Conservation (phyloP, 495 filamentous ascomycete genomes). For the Penicillium paradoxum region DNA sequence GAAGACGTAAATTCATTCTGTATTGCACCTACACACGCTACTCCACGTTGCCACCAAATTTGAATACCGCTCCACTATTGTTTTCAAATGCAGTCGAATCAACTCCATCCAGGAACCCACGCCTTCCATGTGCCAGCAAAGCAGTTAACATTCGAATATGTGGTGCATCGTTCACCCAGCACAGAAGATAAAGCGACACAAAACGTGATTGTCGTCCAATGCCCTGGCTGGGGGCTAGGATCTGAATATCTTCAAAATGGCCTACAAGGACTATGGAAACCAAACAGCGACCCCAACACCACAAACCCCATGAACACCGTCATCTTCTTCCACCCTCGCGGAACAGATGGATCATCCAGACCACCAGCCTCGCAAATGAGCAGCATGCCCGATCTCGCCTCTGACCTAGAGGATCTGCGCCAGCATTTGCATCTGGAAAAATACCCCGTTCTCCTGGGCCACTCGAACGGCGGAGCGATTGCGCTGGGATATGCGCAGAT, state of each 20-base stretch:
- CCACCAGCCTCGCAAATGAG: conserved; percentile 8
- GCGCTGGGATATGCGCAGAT: conserved; percentile 19
- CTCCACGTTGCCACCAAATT: neutral
- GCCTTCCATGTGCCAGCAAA: conserved; percentile 17
- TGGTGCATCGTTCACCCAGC: conserved; percentile 4
- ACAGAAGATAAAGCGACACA: neutral
- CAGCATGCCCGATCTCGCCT: conserved; percentile 13
- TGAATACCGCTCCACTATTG: neutral
- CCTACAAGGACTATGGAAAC: conserved; percentile 5
- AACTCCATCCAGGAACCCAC: conserved; percentile 12
- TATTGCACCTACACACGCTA: neutral
- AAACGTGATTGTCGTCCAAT: conserved; percentile 14
- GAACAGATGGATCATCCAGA: conserved; percentile 4
- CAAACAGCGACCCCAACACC: neutral
- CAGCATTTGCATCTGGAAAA: conserved; percentile 6
- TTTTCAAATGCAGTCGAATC: neutral
- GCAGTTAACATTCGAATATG: conserved; percentile 14
- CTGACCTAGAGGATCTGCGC: conserved; percentile 18
- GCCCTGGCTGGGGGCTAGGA: conserved; percentile 19
- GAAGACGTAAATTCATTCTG: neutral
- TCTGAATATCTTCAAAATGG: conserved; percentile 18
- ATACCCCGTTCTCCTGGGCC: conserved; percentile 12
- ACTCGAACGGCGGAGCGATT: conserved; percentile 24
- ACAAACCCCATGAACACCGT: neutral
- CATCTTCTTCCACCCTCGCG: conserved; percentile 13